Evolutionary conservation across 108 stramenopile genomes (phyloP).

Genomic region (Mediolabrus comicus): DNA sequence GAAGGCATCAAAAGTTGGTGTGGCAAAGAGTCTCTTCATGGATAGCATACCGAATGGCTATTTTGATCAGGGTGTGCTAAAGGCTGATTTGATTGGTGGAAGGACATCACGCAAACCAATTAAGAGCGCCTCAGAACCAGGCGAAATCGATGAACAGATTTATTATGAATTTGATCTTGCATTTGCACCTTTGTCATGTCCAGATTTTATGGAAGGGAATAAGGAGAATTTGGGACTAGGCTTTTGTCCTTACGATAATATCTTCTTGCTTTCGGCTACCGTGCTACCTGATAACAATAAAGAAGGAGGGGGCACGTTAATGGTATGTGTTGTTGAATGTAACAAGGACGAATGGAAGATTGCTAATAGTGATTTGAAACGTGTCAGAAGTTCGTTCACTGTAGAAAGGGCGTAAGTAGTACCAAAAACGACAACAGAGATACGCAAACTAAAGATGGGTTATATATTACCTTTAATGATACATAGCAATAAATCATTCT

Average conservation of each 20-base stretch:
- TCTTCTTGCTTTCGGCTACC: slow-evolving; percentile 72
- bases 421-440: background rate
- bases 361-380: slow-evolving; percentile 66
- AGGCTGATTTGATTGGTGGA: slow-evolving; percentile 73
- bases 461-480: no score
- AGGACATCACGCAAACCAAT: slow-evolving; percentile 42
- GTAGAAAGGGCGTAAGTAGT: slow-evolving; percentile 41
- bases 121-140: slow-evolving; percentile 6
- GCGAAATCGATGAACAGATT: slow-evolving; percentile 36
- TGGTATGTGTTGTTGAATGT: slow-evolving; percentile 65
- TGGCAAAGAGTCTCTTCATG: slow-evolving; percentile 66
- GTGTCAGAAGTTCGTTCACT: slow-evolving; percentile 64
- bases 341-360: slow-evolving; percentile 73
- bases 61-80: slow-evolving; percentile 50
- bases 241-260: slow-evolving; percentile 79
- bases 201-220: slow-evolving; percentile 46
- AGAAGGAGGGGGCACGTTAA: slow-evolving; percentile 29
- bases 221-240: slow-evolving; percentile 70
- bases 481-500: no score
- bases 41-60: slow-evolving; percentile 37
- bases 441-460: no score
- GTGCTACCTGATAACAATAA: slow-evolving; percentile 44
- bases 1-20: slow-evolving; percentile 71
- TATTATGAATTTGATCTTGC: slow-evolving; percentile 86
- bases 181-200: slow-evolving; percentile 67